Evolutionary conservation across 805 yeast species (phyloP).

Genomic region (Ogataea siamensis): DNA sequence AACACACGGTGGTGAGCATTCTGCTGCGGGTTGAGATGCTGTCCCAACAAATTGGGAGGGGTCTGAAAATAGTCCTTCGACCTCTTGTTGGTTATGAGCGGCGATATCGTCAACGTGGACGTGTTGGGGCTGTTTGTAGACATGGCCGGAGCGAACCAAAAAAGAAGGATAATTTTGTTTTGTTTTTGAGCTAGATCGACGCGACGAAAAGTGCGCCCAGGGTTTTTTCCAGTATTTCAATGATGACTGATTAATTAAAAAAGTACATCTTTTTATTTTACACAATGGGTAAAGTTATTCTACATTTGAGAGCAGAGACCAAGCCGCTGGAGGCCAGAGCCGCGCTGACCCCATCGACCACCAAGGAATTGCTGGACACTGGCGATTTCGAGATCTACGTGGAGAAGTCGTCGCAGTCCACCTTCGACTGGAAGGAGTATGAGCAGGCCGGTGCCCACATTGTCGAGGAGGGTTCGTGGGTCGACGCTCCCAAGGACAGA

Average conservation of each 20-base stretch:
- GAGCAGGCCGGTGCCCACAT: slow-evolving; percentile 77
- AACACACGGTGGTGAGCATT: slow-evolving; percentile 21
- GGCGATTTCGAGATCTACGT: slow-evolving; percentile 82
- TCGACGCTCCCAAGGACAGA: slow-evolving; percentile 83
- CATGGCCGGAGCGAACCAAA: slow-evolving; percentile 19
- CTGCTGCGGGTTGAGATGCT: slow-evolving; percentile 15
- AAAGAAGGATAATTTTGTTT: slow-evolving; percentile 10
- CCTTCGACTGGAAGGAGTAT: slow-evolving; percentile 75
- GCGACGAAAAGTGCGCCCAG: slow-evolving; percentile 1
- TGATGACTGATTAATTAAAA: slow-evolving; percentile 9
- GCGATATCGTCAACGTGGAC: slow-evolving; percentile 73
- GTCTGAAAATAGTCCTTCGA: slow-evolving; percentile 36
- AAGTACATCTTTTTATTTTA: slow-evolving; percentile 1
- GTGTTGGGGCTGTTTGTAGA: slow-evolving; percentile 50
- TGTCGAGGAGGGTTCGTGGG: slow-evolving; percentile 95
- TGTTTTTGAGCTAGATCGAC: slow-evolving; percentile 4
- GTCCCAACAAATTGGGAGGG: slow-evolving; percentile 32
- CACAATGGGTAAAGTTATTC: slow-evolving; percentile 43
- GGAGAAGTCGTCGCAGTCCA: slow-evolving; percentile 83
- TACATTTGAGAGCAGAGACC: slow-evolving; percentile 95
- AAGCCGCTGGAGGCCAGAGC: slow-evolving; percentile 98
- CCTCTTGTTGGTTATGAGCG: slow-evolving; percentile 44
- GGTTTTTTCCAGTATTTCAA: not conserved
- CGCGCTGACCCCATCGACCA: slow-evolving; percentile 89
- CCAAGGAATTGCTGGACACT: slow-evolving; percentile 77